Percentiles rank a stretch among this genome's conserved stretches.
phyloP scores from a whole-genome alignment of 495 filamentous ascomycete genomes.

The Neurospora pannonica region DNA sequence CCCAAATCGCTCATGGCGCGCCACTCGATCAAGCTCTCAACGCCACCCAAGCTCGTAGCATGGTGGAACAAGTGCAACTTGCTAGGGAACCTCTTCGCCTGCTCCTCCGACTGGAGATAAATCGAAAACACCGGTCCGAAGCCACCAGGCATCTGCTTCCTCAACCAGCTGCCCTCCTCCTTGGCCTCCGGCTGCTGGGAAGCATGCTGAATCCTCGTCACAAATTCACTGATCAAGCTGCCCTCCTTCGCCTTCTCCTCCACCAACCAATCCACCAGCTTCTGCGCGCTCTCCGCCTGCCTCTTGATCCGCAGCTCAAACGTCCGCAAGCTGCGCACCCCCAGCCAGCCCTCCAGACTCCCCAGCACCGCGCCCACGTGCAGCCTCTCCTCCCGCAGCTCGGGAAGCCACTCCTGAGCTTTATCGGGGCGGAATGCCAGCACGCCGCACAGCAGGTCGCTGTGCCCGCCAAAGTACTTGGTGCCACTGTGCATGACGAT shows the following conservation, averaged over 20 bases:
- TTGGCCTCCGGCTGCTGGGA: slow-evolving; percentile 55
- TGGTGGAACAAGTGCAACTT: slow-evolving; percentile 81
- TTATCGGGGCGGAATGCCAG: slow-evolving; percentile 47
- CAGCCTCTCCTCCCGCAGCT: slow-evolving; percentile 54
- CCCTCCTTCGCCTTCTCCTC: slow-evolving; percentile 22
- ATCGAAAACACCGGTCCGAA: slow-evolving; percentile 85
- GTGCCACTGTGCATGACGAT: slow-evolving; percentile 84
- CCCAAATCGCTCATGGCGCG: slow-evolving; percentile 68
- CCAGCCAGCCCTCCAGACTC: slow-evolving; percentile 84
- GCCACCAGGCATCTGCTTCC: slow-evolving; percentile 84
- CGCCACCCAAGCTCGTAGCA: slow-evolving; percentile 86
- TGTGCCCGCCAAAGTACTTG: slow-evolving; percentile 94
- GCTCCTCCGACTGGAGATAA: slow-evolving; percentile 45
- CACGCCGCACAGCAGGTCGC: slow-evolving; percentile 81
- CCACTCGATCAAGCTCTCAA: slow-evolving; percentile 92
- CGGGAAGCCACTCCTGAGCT: slow-evolving; percentile 39
- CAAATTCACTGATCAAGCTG: slow-evolving; percentile 38
- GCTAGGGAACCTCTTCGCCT: slow-evolving; percentile 63
- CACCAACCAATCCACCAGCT: slow-evolving; percentile 63
- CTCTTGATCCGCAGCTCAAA: slow-evolving; percentile 71
- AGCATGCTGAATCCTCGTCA: slow-evolving; percentile 62
- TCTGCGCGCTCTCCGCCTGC: slow-evolving; percentile 58
- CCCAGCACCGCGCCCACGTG: slow-evolving; percentile 83
- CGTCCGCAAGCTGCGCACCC: slow-evolving; percentile 74
- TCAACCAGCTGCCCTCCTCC: slow-evolving; percentile 59